Evolutionary conservation across 2,329 filamentous ascomycete genomes (phyloP), one percentile per base, ranked within the genome.

Genomic region (Blumeria graminis): DNA sequence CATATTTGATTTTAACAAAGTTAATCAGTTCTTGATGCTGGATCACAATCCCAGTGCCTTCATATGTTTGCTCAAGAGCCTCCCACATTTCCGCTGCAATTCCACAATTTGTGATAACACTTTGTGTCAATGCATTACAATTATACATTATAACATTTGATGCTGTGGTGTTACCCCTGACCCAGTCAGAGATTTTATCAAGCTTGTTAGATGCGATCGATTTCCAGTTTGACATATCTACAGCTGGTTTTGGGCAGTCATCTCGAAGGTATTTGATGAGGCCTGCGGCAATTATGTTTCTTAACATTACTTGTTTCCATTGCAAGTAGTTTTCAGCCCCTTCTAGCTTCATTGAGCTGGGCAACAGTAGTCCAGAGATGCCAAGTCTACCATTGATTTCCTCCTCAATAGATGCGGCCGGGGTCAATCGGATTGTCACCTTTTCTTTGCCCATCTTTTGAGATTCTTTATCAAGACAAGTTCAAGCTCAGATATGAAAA

Each of bases 281-380:
- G 33, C n/a, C 50, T 16, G 33, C 39, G 11, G 50, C 50, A 33
- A 53, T 53, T 6, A 38, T 53, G n/a, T 53, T 36, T n/a, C 50
- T 13, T 16, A 53, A 36, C 33, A 53, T 53, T 14, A 53, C 33
- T n/a, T 53, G 50, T 18, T 53, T 53, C 50, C 50, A 53, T 53
- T 38, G 50, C 11, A 38, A 35, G 33, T 53, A 53, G 28, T 53
- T 53, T 38, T 53, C 34, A 4, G 50, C 33, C 13, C 50, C 50
- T 38, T 18, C 22, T 8, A 38, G 34, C 14, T 53, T 53, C 50
- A 53, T 38, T 3, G 33, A 53, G 32, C 14, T 18, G 6, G 50
- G 50, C 39, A 52, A 16, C n/a, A 52, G 9, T 35, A 52, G 50
- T 36, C 33, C 33, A 3, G 50, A 53, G 4, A 53, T 53, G n/a